phyloP scores from a whole-genome alignment of 768 basidiomycete genomes.

The Mycena amicta region DNA sequence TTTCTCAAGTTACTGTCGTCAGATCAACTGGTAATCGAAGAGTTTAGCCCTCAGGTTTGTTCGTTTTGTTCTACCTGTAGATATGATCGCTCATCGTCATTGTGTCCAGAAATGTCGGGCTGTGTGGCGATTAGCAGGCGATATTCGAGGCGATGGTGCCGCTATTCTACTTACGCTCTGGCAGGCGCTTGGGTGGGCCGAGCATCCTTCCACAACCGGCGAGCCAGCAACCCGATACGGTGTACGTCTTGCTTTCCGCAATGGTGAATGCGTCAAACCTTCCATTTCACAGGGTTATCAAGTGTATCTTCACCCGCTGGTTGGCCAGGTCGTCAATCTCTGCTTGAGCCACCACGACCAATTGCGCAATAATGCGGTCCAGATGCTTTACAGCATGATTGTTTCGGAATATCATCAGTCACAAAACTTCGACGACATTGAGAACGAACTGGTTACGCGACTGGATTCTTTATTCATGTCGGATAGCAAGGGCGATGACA shows the following conservation, averaged over 20 bases:
- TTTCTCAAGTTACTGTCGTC: slow-evolving; percentile 85
- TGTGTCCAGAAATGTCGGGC: slow-evolving; percentile 81
- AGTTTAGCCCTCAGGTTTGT: slow-evolving; percentile 87
- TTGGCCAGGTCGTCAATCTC: slow-evolving; percentile 87
- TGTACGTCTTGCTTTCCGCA: slow-evolving; percentile 44
- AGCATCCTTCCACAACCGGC: slow-evolving; percentile 52
- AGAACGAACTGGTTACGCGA: slow-evolving; percentile 89
- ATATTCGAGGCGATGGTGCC: slow-evolving; percentile 91
- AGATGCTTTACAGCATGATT: slow-evolving; percentile 95
- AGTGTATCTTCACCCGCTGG: slow-evolving; percentile 76
- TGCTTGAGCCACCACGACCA: slow-evolving; percentile 96
- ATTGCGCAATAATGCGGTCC: slow-evolving; percentile 85
- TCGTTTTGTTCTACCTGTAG: background rate
- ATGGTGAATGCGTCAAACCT: background rate
- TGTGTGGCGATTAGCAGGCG: slow-evolving; percentile 95
- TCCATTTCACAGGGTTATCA: slow-evolving; percentile 72
- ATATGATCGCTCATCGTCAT: slow-evolving; percentile 10
- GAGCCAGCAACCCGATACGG: slow-evolving; percentile 67
- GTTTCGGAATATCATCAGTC: slow-evolving; percentile 86
- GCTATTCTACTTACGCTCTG: slow-evolving; percentile 77
- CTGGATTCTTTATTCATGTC: slow-evolving; percentile 93
- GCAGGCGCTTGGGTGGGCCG: slow-evolving; percentile 83
- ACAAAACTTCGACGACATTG: slow-evolving; percentile 85
- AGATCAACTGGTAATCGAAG: slow-evolving; percentile 90
- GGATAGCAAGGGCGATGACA: slow-evolving; percentile 87